phyloP scores from a whole-genome alignment of 352 stramenopile species.

The Aphanomyces stellatus region DNA sequence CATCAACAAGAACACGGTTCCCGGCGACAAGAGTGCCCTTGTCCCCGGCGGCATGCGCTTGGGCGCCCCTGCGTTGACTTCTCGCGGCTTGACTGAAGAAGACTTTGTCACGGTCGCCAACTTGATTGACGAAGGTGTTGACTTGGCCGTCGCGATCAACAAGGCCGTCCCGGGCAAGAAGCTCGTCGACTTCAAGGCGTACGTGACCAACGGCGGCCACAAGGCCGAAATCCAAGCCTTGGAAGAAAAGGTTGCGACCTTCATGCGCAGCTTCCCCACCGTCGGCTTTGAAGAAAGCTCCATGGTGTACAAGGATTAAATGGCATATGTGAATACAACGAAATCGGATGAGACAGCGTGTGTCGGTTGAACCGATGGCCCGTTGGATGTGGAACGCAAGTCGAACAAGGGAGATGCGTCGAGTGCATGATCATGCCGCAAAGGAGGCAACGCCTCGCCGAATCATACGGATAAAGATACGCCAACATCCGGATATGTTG shows the following conservation, averaged over 20 bases:
- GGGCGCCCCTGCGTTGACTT: slow-evolving; percentile 92
- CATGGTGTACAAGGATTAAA: slow-evolving; percentile 60
- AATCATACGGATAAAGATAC: too few relatives aligned
- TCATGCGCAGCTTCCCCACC: slow-evolving; percentile 93
- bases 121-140: slow-evolving; percentile 94
- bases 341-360: too few relatives aligned
- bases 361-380: too few relatives aligned
- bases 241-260: slow-evolving; percentile 87
- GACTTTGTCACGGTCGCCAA: slow-evolving; percentile 93
- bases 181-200: slow-evolving; percentile 92
- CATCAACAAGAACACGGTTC: slow-evolving; percentile 99
- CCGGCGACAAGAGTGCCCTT: slow-evolving; percentile 95
- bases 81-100: slow-evolving; percentile 91
- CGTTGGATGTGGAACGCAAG: too few relatives aligned
- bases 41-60: slow-evolving; percentile 96
- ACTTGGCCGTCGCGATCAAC: slow-evolving; percentile 89
- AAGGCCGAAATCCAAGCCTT: slow-evolving; percentile 65
- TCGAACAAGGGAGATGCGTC: too few relatives aligned
- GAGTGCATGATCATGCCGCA: too few relatives aligned
- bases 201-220: slow-evolving; percentile 48
- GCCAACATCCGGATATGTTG: too few relatives aligned
- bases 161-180: slow-evolving; percentile 85
- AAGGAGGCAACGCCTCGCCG: too few relatives aligned
- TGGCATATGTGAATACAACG: too few relatives aligned
- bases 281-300: slow-evolving; percentile 94